Evolutionary conservation across 257 asterid species (phyloP).

Genomic region (Coffea eugenioides): DNA sequence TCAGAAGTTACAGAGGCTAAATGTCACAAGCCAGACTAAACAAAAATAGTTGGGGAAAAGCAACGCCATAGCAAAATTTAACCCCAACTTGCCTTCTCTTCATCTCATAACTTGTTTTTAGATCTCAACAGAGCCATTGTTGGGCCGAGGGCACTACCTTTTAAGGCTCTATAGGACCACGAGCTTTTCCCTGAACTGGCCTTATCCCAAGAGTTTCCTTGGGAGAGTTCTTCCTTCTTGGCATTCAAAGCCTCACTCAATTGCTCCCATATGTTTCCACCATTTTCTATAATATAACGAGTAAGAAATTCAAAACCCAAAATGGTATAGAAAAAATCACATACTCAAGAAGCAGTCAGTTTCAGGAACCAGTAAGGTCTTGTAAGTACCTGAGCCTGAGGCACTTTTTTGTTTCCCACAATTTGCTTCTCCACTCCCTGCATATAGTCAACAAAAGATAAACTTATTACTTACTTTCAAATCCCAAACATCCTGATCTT

Average conservation of each 20-base stretch:
- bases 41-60: not conserved
- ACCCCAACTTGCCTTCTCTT: slow-evolving; percentile 6
- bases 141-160: slow-evolving; percentile 71
- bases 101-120: slow-evolving; percentile 36
- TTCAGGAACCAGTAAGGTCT: not conserved
- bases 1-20: not conserved
- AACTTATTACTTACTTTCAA: not conserved
- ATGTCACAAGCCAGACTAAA: not conserved
- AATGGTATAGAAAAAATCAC: not conserved
- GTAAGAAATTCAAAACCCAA: slow-evolving; percentile 8
- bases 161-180: slow-evolving; percentile 57
- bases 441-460: slow-evolving; percentile 1
- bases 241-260: slow-evolving; percentile 54
- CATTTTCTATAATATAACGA: slow-evolving; percentile 35
- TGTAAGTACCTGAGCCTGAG: slow-evolving; percentile 30
- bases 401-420: slow-evolving; percentile 24
- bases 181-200: slow-evolving; percentile 38
- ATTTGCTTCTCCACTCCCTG: slow-evolving; percentile 25
- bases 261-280: slow-evolving; percentile 62
- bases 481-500: not conserved
- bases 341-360: not conserved
- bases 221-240: slow-evolving; percentile 57
- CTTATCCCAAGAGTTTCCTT: slow-evolving; percentile 40
- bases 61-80: not conserved
- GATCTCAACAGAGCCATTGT: slow-evolving; percentile 75